A percentile compares a stretch with the other conserved stretches of the same genome.
Conservation (phyloP, 257 asterid genomes). For the Cordia subcordata region DNA sequence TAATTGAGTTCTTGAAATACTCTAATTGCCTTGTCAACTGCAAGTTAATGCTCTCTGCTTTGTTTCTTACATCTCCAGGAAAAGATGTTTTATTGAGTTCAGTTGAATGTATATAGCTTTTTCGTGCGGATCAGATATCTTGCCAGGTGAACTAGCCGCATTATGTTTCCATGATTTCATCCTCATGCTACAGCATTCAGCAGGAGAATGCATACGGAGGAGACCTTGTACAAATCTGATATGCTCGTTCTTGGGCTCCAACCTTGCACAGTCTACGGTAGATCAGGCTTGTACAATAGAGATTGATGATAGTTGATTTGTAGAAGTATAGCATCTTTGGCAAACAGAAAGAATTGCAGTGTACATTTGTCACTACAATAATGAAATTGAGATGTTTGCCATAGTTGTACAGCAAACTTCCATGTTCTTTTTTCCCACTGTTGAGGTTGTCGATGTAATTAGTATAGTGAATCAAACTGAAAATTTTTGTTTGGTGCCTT, state of each 20-base stretch:
- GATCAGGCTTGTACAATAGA: slow-evolving; percentile 1
- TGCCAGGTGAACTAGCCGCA: too few species aligned
- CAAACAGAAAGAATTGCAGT: background rate
- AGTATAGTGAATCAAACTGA: background rate
- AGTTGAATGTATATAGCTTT: background rate
- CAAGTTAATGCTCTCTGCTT: background rate
- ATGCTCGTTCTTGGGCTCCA: background rate
- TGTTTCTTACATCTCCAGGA: background rate
- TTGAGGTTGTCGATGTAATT: background rate
- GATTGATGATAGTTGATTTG: background rate
- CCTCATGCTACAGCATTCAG: too few species aligned
- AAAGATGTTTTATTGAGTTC: background rate
- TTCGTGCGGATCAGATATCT: too few species aligned
- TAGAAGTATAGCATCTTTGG: background rate
- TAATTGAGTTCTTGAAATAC: too few species aligned
- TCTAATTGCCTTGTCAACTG: background rate
- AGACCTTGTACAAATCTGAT: background rate
- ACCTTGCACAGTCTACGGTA: slow-evolving; percentile 1
- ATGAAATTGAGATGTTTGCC: background rate
- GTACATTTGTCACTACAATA: background rate
- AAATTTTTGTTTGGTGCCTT: background rate
- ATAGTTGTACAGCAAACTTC: background rate
- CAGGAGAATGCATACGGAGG: too few species aligned
- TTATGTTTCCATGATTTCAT: too few species aligned
- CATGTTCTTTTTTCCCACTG: background rate